phyloP scores from a whole-genome alignment of 108 stramenopile species.

The Pseudonitzschia delicatissima region DNA sequence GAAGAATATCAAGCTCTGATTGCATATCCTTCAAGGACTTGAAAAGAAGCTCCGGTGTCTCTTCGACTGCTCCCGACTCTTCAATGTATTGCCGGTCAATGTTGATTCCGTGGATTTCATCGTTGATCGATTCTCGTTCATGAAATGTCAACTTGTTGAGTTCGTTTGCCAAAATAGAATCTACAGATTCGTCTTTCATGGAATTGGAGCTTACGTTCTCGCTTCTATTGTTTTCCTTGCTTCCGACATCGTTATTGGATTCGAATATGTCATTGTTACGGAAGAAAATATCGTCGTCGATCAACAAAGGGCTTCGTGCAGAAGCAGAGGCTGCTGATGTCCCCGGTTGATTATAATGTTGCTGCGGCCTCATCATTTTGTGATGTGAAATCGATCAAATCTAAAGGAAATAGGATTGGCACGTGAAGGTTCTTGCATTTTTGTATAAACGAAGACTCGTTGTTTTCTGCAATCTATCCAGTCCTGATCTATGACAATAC shows the following conservation, averaged over 20 bases:
- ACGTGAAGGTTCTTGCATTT: no score
- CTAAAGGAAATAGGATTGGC: no score
- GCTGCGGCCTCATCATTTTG: no score
- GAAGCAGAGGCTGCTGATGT: no score
- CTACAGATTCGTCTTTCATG: background rate
- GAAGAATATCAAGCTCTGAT: no score
- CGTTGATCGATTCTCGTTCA: background rate
- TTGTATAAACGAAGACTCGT: no score
- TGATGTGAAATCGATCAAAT: no score
- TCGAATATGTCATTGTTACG: background rate
- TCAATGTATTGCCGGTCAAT: background rate
- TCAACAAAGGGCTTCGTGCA: no score
- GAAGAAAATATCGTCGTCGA: no score
- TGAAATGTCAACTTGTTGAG: constrained; percentile 8
- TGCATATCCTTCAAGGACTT: background rate
- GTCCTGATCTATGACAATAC: no score
- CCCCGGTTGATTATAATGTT: no score
- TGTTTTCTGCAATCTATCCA: no score
- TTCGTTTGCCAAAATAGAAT: constrained; percentile 4
- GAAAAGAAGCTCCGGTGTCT: background rate
- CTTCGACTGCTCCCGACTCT: background rate
- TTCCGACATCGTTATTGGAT: background rate
- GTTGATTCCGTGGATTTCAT: constrained; percentile 15
- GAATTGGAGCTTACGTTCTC: background rate
- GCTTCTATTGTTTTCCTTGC: background rate